A percentile compares a stretch with the other conserved stretches of the same genome.
These are phyloP conservation scores for Golubevia sp. DNA, from an alignment of 1,284 basidiomycete genomes.

Conservation along the genomic window DNA sequence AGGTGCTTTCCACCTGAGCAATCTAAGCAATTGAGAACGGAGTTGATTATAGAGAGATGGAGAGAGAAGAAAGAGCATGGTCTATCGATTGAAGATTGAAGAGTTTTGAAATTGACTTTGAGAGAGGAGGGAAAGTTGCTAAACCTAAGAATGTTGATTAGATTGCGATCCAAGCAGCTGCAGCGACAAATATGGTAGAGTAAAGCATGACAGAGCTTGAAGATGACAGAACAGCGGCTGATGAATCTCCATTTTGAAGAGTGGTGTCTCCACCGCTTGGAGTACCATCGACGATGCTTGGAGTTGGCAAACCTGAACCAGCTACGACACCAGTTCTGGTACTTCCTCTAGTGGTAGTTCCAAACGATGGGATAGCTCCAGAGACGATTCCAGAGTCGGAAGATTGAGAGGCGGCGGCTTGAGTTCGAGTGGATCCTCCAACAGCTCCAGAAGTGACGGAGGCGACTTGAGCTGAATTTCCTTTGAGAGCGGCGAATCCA, in stretches of 20 bases:
- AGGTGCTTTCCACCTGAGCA: no score
- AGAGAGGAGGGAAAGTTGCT: no score
- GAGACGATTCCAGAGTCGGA: constrained; percentile 7
- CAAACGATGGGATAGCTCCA: constrained; percentile 1
- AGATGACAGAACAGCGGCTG: neutral
- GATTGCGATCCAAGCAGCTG: neutral
- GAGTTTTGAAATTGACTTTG: no score
- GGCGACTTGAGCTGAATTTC: constrained; percentile 25
- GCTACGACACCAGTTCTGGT: constrained; percentile 12
- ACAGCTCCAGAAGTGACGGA: constrained; percentile 27
- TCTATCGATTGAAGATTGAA: no score
- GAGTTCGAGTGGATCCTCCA: constrained; percentile 11
- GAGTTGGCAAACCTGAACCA: constrained; percentile 29
- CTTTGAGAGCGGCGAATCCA: constrained; percentile 44
- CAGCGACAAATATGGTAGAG: neutral
- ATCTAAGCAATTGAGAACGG: no score
- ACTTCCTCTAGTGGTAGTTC: constrained; percentile 9
- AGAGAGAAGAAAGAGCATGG: no score
- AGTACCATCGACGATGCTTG: constrained; percentile 11
- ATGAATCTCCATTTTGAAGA: neutral
- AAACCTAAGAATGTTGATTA: no score
- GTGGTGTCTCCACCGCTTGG: neutral
- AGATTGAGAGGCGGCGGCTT: constrained; percentile 9
- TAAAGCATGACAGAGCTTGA: neutral
- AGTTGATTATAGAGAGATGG: no score